A percentile compares a stretch with the other conserved stretches of the same genome.
Conservation (phyloP, 1,284 basidiomycete genomes). For the Leccinum griseonigrum region DNA sequence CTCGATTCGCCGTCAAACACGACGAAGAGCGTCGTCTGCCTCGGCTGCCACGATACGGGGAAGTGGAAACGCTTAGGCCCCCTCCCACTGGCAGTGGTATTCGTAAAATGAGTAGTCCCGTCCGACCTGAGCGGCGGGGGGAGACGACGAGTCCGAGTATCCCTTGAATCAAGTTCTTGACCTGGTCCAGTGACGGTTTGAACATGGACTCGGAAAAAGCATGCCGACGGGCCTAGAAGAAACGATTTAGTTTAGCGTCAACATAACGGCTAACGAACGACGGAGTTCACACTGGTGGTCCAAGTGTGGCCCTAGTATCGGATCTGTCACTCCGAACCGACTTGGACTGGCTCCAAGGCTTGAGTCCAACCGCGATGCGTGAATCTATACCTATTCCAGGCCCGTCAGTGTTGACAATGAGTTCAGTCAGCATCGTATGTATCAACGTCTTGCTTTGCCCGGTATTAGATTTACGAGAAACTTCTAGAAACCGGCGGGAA, state of each 20-base stretch:
- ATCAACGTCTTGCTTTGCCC: too few species aligned
- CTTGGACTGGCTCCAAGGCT: not conserved
- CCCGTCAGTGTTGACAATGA: not conserved
- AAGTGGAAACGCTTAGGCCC: conserved; percentile 23
- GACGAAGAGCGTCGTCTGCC: conserved; percentile 24
- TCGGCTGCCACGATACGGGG: conserved; percentile 29
- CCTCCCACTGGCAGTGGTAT: conserved; percentile 26
- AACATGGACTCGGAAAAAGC: not conserved
- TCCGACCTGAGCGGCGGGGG: not conserved
- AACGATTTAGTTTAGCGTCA: not conserved
- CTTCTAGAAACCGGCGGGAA: too few species aligned
- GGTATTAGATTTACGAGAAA: too few species aligned
- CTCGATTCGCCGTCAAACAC: conserved; percentile 24
- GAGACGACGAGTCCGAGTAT: not conserved
- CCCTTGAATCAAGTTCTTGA: not conserved
- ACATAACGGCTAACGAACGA: not conserved
- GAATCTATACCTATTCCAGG: not conserved
- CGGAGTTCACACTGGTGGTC: not conserved
- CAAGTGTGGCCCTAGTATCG: not conserved
- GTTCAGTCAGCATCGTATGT: not conserved
- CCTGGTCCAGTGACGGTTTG: not conserved
- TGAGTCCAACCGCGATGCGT: not conserved
- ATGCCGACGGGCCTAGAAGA: not conserved
- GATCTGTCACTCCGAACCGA: not conserved
- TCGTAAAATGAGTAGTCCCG: conserved; percentile 21